phyloP scores from a whole-genome alignment of 2,329 filamentous ascomycete species.

The Cladophialophora immunda region DNA sequence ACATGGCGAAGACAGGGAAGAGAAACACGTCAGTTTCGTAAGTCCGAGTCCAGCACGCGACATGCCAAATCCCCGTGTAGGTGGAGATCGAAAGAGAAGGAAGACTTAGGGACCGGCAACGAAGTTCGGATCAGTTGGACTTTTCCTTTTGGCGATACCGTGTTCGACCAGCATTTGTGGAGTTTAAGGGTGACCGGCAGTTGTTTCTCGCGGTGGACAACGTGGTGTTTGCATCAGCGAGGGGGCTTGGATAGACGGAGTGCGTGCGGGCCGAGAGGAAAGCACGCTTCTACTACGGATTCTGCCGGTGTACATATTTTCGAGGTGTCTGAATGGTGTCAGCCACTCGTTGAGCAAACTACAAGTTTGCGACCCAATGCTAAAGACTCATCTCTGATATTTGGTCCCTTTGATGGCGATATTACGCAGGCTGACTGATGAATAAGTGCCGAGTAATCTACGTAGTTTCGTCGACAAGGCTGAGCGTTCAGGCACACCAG shows the following conservation, averaged over 20 bases:
- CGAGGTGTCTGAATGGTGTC: conserved; percentile 19
- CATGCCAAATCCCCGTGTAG: conserved; percentile 21
- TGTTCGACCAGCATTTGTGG: conserved; percentile 19
- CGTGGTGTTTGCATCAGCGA: conserved; percentile 16
- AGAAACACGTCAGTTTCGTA: conserved; percentile 50
- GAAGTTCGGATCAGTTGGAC: conserved; percentile 20
- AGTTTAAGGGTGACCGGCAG: conserved; percentile 8
- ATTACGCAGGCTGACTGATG: too few species aligned
- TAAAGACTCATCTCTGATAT: conserved; percentile 34
- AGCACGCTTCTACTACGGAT: conserved; percentile 10
- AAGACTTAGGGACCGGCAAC: conserved; percentile 22
- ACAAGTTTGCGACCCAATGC: conserved; percentile 25
- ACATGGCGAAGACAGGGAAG: conserved; percentile 45
- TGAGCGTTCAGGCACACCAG: conserved; percentile 8
- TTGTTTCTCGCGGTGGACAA: conserved; percentile 15
- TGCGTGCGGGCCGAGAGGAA: conserved; percentile 8
- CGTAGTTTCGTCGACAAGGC: conserved; percentile 13
- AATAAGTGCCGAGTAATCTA: not conserved
- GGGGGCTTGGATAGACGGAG: conserved; percentile 28
- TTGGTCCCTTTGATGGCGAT: not conserved
- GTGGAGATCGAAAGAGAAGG: conserved; percentile 32
- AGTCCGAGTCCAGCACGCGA: conserved; percentile 45
- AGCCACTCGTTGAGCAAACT: conserved; percentile 16
- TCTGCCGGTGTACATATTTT: conserved; percentile 24
- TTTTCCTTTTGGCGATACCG: conserved; percentile 16